phyloP scores from a whole-genome alignment of 495 filamentous ascomycete species.

The Astrocystis sublimbata region DNA sequence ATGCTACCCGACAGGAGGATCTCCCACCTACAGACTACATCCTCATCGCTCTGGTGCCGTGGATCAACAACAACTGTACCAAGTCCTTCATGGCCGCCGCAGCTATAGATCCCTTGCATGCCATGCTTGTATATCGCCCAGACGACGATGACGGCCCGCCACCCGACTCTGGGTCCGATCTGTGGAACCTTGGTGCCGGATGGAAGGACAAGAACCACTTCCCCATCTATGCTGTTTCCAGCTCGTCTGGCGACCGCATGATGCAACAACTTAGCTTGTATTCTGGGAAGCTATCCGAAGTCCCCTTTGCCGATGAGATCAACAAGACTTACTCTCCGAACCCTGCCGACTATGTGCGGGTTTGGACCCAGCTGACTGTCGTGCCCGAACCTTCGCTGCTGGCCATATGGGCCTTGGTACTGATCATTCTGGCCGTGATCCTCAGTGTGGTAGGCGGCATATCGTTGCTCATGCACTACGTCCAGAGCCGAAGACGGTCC shows the following conservation, averaged over 20 bases:
- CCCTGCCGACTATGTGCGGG: conserved; percentile 56
- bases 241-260: conserved; percentile 61
- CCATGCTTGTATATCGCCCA: conserved; percentile 76
- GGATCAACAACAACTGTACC: conserved; percentile 72
- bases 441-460: conserved; percentile 63
- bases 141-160: conserved; percentile 58
- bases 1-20: conserved; percentile 69
- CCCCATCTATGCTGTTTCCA: conserved; percentile 83
- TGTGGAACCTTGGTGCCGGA: conserved; percentile 68
- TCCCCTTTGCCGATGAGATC: conserved; percentile 59
- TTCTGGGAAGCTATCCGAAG: conserved; percentile 65
- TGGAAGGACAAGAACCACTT: conserved; percentile 68
- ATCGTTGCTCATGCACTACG: conserved; percentile 69
- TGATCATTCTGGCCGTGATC: conserved; percentile 77
- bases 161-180: conserved; percentile 55
- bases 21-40: conserved; percentile 65
- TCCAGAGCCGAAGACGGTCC: conserved; percentile 66
- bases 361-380: conserved; percentile 50
- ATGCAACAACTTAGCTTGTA: conserved; percentile 73
- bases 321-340: conserved; percentile 63
- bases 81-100: conserved; percentile 67
- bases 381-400: conserved; percentile 42
- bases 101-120: conserved; percentile 54
- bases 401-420: conserved; percentile 78
- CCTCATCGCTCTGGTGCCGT: conserved; percentile 83